Conservation (phyloP, 345 rosid species). For the Bruguiera parviflora region DNA sequence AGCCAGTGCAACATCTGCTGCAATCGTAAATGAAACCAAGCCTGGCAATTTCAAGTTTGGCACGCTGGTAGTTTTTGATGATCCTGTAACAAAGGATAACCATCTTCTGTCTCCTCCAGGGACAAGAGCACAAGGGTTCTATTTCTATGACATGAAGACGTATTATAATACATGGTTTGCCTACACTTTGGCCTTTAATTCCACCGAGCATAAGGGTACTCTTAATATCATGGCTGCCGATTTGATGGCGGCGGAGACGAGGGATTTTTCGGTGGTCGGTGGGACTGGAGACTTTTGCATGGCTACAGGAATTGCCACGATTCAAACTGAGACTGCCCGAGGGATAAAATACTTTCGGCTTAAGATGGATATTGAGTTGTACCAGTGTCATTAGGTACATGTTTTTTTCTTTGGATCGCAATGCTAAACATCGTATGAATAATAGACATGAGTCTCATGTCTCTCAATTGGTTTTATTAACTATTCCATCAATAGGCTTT, state of each 20-base stretch:
- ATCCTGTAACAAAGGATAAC: slow-evolving; percentile 47
- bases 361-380: slow-evolving; percentile 42
- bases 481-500: too few relatives aligned
- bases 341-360: slow-evolving; percentile 60
- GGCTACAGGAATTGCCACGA: slow-evolving; percentile 66
- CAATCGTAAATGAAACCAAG: slow-evolving; percentile 2
- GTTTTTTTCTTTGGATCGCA: neutral
- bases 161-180: slow-evolving; percentile 48
- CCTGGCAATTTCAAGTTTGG: slow-evolving; percentile 1
- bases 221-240: slow-evolving; percentile 61
- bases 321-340: slow-evolving; percentile 42
- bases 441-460: too few relatives aligned
- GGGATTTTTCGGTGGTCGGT: slow-evolving; percentile 69
- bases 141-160: slow-evolving; percentile 55
- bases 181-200: slow-evolving; percentile 57
- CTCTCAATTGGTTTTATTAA: too few relatives aligned
- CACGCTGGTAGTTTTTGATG: slow-evolving; percentile 26
- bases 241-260: slow-evolving; percentile 46
- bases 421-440: too few relatives aligned
- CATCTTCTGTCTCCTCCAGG: slow-evolving; percentile 40
- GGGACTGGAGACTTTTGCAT: slow-evolving; percentile 83
- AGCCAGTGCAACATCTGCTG: slow-evolving; percentile 12
- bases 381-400: slow-evolving; percentile 36
- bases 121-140: slow-evolving; percentile 66
- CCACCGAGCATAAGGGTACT: slow-evolving; percentile 50